Base-by-base conservation (phyloP, 768 basidiomycete genomes). In the Lanmaoa pseudosensibilis region DNA sequence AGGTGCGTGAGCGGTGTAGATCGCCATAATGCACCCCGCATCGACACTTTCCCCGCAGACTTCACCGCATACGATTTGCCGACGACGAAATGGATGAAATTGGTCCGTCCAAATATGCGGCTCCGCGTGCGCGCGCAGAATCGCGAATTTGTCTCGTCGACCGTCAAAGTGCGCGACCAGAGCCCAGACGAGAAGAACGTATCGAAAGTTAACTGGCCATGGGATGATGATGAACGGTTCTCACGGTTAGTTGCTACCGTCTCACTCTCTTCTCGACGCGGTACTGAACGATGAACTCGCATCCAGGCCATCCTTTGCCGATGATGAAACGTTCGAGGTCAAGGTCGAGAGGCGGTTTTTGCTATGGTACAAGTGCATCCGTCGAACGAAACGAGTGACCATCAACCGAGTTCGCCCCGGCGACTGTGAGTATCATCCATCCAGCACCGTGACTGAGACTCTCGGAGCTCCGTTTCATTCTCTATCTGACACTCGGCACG, bases 61-160 rank as follows among this genome's bases (percentile, higher is more conserved):
- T 69, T 68, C 52, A 65, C 53, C 43, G 68, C 68, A 27, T 60
- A 47, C 38, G 67, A 67, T 6, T 30, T 68, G 2, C 67, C 67
- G 1, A 54, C 65, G 10, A 60, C 55, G 23, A 64, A 48, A 44
- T 62, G 62, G 59, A 48, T 67, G 53, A 55, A 23, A 12, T 3
- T 64, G n/a, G 27, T 69, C 45, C 46, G 46, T 12, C 68, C 67
- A 27, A 69, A 44, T 41, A 50, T 68, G 53, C 67, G 67, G 1
- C 55, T 68, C 33, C 65, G 68, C 25, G 54, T 68, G 23, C 59
- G 57, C 7, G 38, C 13, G 0, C 49, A 55, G 34, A 33, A 50
- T 16, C 58, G 50, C 25, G 11, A 25, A 12, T 62, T 59, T 41
- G 52, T 69, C n/a, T 69, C 67, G 25, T 38, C 65, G 30, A 2